Evolutionary conservation across 1,284 basidiomycete species (phyloP).

Genomic region (Wolfiporia cocos): DNA sequence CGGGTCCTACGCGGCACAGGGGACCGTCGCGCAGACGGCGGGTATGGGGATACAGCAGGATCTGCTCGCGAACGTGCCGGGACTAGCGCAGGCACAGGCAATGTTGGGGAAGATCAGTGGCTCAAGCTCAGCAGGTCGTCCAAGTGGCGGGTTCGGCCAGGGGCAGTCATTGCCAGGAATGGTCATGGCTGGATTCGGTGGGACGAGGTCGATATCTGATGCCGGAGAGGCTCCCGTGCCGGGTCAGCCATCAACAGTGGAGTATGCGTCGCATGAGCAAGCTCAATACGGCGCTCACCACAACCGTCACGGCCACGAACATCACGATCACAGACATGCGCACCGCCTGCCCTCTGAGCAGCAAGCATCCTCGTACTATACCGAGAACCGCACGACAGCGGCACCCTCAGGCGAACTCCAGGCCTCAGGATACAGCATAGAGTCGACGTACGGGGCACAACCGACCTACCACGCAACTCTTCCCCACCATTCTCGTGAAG

Average conservation of each 20-base stretch:
- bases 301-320: constrained; percentile 2
- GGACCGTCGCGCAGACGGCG: constrained; percentile 39
- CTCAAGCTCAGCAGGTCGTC: background rate
- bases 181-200: background rate
- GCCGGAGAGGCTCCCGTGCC: background rate
- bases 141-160: background rate
- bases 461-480: too few relatives aligned
- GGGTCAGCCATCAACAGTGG: background rate
- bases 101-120: constrained; percentile 7
- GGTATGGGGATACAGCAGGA: constrained; percentile 37
- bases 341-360: constrained; percentile 1
- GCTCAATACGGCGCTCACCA: background rate
- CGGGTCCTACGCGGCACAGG: constrained; percentile 36
- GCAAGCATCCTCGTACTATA: constrained; percentile 7
- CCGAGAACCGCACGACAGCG: constrained; percentile 6
- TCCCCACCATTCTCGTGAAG: too few relatives aligned
- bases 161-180: background rate
- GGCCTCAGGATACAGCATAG: too few relatives aligned
- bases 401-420: too few relatives aligned
- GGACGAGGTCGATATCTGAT: background rate
- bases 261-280: background rate
- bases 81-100: constrained; percentile 25
- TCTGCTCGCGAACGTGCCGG: constrained; percentile 45
- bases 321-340: constrained; percentile 3
- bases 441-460: too few relatives aligned